These are phyloP conservation scores for Nannochloropsis gaditana DNA, from an alignment of 108 stramenopile species.

Conservation along the genomic window DNA sequence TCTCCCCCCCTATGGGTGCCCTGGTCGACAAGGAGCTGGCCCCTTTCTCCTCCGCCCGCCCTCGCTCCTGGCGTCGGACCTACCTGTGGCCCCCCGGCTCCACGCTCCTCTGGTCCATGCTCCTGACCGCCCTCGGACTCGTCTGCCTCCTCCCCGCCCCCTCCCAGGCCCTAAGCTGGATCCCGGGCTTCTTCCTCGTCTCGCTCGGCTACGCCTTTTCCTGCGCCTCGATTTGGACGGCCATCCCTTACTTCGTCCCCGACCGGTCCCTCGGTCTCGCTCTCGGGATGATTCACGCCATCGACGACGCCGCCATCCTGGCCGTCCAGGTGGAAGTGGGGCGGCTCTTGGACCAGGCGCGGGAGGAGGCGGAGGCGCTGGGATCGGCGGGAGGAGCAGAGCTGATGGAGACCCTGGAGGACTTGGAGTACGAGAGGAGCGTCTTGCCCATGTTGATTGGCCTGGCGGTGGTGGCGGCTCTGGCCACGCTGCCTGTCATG, in stretches of 20 bases:
- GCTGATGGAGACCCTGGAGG: not conserved
- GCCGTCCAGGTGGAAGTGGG: not conserved
- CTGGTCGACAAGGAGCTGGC: not conserved
- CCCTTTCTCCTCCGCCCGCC: not conserved
- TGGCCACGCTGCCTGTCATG: not conserved
- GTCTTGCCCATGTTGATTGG: not conserved
- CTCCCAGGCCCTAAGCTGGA: not conserved
- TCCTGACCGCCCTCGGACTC: not conserved
- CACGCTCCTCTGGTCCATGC: not conserved
- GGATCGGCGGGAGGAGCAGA: no score
- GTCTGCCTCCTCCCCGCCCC: not conserved
- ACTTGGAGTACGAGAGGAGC: not conserved
- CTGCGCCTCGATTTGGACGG: not conserved
- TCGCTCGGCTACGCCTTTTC: not conserved
- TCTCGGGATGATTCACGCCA: not conserved
- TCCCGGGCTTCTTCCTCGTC: not conserved
- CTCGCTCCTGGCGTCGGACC: not conserved
- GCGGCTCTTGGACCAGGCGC: not conserved
- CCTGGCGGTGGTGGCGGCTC: not conserved
- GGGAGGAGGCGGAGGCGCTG: not conserved
- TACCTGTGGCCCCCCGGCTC: not conserved
- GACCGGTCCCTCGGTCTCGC: not conserved
- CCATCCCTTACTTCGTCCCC: not conserved
- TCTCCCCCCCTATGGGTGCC: not conserved
- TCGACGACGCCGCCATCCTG: not conserved